Conservation (phyloP, 305 asterid species). For the Solanum hybrid region DNA sequence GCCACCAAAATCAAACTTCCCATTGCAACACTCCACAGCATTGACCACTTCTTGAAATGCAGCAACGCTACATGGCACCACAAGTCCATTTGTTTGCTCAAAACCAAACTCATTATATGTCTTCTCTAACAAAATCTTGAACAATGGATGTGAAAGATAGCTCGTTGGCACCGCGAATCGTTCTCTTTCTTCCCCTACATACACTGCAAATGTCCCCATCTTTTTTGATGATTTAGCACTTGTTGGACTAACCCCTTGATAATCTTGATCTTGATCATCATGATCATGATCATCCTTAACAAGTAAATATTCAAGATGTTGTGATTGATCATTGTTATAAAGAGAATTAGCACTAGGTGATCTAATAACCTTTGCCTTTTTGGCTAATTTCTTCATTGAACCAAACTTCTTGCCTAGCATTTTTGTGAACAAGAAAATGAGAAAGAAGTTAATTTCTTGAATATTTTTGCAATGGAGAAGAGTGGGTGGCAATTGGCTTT, state of each 20-base stretch:
- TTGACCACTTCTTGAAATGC: slow-evolving; percentile 54
- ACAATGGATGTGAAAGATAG: slow-evolving; percentile 65
- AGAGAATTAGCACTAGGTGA: background rate
- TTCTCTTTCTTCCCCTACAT: slow-evolving; percentile 60
- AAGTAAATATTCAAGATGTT: slow-evolving; percentile 29
- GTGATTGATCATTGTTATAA: background rate
- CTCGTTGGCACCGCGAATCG: slow-evolving; percentile 53
- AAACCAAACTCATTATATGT: slow-evolving; percentile 60
- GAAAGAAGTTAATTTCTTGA: slow-evolving; percentile 7
- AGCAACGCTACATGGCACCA: slow-evolving; percentile 59
- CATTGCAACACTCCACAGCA: slow-evolving; percentile 60
- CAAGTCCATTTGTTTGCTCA: slow-evolving; percentile 41
- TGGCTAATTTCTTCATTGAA: slow-evolving; percentile 52
- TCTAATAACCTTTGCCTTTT: slow-evolving; percentile 25
- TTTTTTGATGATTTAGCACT: slow-evolving; percentile 22
- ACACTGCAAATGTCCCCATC: slow-evolving; percentile 48
- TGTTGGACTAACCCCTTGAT: slow-evolving; percentile 12
- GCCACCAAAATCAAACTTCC: slow-evolving; percentile 54
- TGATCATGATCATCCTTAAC: background rate
- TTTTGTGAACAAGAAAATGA: slow-evolving; percentile 6
- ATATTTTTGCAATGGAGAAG: background rate
- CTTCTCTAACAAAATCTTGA: slow-evolving; percentile 68
- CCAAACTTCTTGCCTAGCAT: slow-evolving; percentile 53
- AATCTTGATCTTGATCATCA: background rate
- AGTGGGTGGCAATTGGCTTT: slow-evolving; percentile 18